phyloP scores from a whole-genome alignment of 192 early-diverging fungal genomes.

The Mortierella hygrophila region DNA sequence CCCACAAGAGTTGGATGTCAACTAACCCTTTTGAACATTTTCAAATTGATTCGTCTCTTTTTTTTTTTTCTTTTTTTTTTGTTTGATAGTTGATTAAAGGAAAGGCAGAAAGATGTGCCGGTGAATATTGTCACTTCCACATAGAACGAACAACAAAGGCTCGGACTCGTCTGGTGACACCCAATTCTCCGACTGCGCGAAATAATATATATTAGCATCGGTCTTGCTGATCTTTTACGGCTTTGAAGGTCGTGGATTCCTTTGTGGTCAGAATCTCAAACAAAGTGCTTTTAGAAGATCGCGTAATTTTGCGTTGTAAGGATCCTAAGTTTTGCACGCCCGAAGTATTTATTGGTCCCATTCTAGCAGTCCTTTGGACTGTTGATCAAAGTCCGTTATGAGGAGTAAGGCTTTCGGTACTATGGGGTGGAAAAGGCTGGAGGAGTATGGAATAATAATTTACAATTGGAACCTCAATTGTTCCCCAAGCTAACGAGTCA shows the following conservation, averaged over 20 bases:
- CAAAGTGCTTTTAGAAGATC: conserved; percentile 60
- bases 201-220: conserved; percentile 47
- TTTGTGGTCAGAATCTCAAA: conserved; percentile 44
- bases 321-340: conserved; percentile 2
- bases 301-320: conserved; percentile 56
- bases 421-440: no score
- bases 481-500: no score
- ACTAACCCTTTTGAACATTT: no score
- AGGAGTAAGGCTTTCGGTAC: no score
- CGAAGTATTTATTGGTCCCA: no score
- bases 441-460: no score
- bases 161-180: conserved; percentile 44
- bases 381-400: no score
- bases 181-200: conserved; percentile 54
- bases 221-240: conserved; percentile 58
- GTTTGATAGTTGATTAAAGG: neutral
- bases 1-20: no score
- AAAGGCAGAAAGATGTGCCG: conserved; percentile 25
- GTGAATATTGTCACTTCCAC: conserved; percentile 55
- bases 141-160: conserved; percentile 50
- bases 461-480: no score
- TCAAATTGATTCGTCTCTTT: no score
- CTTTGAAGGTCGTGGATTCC: conserved; percentile 57
- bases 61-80: neutral
- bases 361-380: no score